A percentile compares a stretch with the other conserved stretches of the same genome.
These are phyloP conservation scores for Lachnellula subtilissima DNA, from an alignment of 2,329 filamentous ascomycete species.

Conservation along the genomic window DNA sequence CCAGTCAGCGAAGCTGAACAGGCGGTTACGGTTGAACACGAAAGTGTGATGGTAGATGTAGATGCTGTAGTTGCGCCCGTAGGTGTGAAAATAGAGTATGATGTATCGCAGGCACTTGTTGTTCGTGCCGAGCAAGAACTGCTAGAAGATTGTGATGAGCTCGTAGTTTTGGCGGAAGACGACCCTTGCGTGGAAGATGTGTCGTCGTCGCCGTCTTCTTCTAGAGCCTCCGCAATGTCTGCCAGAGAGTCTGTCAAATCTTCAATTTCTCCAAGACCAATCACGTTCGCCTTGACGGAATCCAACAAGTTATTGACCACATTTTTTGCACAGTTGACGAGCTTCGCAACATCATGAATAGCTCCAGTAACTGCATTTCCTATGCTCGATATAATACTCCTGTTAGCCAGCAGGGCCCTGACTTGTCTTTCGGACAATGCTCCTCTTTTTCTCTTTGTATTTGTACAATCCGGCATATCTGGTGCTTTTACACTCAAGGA, in stretches of 20 bases:
- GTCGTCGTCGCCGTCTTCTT: conserved; percentile 2
- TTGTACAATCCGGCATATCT: background rate
- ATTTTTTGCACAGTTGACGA: conserved; percentile 9
- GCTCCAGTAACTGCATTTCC: background rate
- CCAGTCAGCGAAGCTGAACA: background rate
- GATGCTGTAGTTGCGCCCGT: too few species aligned
- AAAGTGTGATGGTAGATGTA: too few species aligned
- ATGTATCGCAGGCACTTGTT: too few species aligned
- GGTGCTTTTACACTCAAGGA: conserved; percentile 2
- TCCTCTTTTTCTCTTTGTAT: conserved; percentile 3
- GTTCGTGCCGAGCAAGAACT: background rate
- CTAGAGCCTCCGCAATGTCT: conserved; percentile 3
- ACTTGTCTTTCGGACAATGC: conserved; percentile 7
- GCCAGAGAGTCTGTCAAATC: conserved; percentile 9
- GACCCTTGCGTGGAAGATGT: background rate
- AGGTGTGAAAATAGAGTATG: too few species aligned
- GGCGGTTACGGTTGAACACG: background rate
- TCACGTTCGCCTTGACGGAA: conserved; percentile 2
- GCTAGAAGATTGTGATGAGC: background rate
- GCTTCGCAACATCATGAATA: conserved; percentile 6
- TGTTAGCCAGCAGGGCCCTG: conserved; percentile 5
- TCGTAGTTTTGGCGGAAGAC: background rate
- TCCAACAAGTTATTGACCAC: conserved; percentile 9
- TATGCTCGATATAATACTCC: conserved; percentile 5
- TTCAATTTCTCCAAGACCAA: conserved; percentile 3